Evolutionary conservation across 768 basidiomycete genomes (phyloP).

Genomic region (Phlebiopsis flavidoalba): DNA sequence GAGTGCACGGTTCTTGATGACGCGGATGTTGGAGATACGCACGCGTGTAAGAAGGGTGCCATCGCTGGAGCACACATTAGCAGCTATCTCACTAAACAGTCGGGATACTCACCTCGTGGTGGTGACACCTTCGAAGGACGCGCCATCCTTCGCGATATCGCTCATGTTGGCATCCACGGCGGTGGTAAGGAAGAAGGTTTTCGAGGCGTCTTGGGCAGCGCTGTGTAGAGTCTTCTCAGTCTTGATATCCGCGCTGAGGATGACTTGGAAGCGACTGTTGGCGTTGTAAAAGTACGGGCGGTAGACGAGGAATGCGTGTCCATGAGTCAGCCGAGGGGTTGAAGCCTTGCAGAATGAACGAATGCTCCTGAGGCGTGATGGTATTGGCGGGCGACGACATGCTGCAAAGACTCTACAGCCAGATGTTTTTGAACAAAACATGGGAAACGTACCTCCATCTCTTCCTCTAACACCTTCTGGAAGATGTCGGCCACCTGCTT

Average conservation of each 20-base stretch:
- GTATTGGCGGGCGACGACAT: conserved; percentile 27
- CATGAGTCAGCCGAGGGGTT: conserved; percentile 29
- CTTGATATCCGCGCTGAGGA: conserved; percentile 28
- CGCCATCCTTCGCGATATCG: conserved; percentile 4
- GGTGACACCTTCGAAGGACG: conserved; percentile 9
- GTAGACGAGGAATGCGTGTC: conserved; percentile 16
- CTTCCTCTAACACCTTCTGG: conserved; percentile 21
- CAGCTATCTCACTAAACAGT: conserved; percentile 1
- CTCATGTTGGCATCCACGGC: not conserved
- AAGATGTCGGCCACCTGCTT: conserved; percentile 29
- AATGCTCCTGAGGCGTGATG: conserved; percentile 26
- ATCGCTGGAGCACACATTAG: not conserved
- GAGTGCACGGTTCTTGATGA: conserved; percentile 28
- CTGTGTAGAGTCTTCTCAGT: conserved; percentile 13
- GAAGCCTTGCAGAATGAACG: conserved; percentile 35
- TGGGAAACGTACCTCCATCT: conserved; percentile 16
- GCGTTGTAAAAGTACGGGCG: conserved; percentile 27
- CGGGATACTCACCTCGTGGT: not conserved
- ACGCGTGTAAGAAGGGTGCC: conserved; percentile 2
- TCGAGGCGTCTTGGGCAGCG: conserved; percentile 13
- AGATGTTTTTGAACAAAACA: not conserved
- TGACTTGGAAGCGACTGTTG: conserved; percentile 33
- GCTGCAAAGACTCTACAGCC: not conserved
- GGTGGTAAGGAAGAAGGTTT: conserved; percentile 13
- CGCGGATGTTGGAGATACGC: conserved; percentile 22